These are phyloP conservation scores for Tubosaeta brunneosetosa DNA, from an alignment of 768 basidiomycete species.

Conservation along the genomic window DNA sequence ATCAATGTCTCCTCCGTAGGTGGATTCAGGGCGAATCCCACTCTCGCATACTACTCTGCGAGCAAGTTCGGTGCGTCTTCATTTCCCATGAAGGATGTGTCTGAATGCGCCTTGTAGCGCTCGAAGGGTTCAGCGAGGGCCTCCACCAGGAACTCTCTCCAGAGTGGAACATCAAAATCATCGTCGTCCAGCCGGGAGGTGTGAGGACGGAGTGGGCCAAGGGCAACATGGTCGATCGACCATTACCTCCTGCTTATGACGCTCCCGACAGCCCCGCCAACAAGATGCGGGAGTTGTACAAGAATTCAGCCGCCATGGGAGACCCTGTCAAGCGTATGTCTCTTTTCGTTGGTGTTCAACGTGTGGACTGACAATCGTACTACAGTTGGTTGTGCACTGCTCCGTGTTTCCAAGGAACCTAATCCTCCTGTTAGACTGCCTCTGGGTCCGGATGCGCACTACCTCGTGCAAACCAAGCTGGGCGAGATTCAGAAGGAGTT, in stretches of 20 bases:
- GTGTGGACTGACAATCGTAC: neutral
- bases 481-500: conserved; percentile 14
- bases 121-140: conserved; percentile 25
- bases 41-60: conserved; percentile 10
- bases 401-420: conserved; percentile 14
- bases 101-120: conserved; percentile 5
- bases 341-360: neutral
- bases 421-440: conserved; percentile 22
- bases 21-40: conserved; percentile 15
- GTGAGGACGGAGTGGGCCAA: conserved; percentile 21
- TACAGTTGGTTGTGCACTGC: conserved; percentile 15
- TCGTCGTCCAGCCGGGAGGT: conserved; percentile 18
- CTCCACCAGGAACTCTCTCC: conserved; percentile 20
- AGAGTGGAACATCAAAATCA: conserved; percentile 27
- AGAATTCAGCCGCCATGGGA: neutral
- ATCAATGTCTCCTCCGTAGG: neutral
- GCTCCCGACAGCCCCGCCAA: conserved; percentile 13
- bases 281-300: conserved; percentile 10
- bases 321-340: neutral
- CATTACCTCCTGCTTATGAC: conserved; percentile 15
- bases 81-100: no score
- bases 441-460: conserved; percentile 17
- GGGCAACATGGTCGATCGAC: conserved; percentile 12
- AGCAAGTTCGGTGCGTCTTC: conserved; percentile 17
- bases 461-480: conserved; percentile 13